Percentiles rank a stretch among this genome's conserved stretches.
Conservation (phyloP, 164 flowering plant species). For the Magnolia kwangsiensis region DNA sequence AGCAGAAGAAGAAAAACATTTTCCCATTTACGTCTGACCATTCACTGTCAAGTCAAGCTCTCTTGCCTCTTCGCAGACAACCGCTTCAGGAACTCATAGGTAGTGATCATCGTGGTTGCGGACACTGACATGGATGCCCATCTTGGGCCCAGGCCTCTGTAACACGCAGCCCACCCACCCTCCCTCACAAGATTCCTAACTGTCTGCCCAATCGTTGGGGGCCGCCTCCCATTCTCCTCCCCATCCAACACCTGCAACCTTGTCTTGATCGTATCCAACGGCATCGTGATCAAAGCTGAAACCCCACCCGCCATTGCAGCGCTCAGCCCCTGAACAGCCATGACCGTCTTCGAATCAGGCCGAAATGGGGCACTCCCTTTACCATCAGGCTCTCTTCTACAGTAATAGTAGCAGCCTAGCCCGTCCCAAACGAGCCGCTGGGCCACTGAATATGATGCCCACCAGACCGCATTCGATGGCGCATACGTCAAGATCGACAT, state of each 20-base stretch:
- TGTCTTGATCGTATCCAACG: conserved; percentile 85
- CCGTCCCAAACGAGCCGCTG: conserved; percentile 61
- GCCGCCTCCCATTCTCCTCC: conserved; percentile 44
- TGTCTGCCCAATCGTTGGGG: conserved; percentile 43
- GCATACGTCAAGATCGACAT: conserved; percentile 78
- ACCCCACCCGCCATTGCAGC: conserved; percentile 87
- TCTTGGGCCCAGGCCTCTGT: conserved; percentile 78
- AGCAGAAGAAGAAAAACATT: not conserved
- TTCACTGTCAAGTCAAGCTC: conserved; percentile 19
- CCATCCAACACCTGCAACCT: conserved; percentile 78
- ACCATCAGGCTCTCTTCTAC: conserved; percentile 20
- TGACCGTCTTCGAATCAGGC: conserved; percentile 46
- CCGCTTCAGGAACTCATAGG: conserved; percentile 73
- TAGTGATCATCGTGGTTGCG: conserved; percentile 84
- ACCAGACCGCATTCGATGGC: conserved; percentile 92
- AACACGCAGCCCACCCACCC: conserved; percentile 75
- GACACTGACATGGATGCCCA: conserved; percentile 87
- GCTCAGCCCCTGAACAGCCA: conserved; percentile 75
- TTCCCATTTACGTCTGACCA: not conserved
- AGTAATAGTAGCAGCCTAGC: conserved; percentile 27
- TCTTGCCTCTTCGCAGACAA: conserved; percentile 63
- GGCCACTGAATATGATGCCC: conserved; percentile 77
- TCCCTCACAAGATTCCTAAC: conserved; percentile 57
- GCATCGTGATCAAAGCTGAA: conserved; percentile 82
- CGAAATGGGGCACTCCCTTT: conserved; percentile 12